These are phyloP conservation scores for Podospora pseudopauciseta DNA, from an alignment of 495 filamentous ascomycete species.

Conservation along the genomic window DNA sequence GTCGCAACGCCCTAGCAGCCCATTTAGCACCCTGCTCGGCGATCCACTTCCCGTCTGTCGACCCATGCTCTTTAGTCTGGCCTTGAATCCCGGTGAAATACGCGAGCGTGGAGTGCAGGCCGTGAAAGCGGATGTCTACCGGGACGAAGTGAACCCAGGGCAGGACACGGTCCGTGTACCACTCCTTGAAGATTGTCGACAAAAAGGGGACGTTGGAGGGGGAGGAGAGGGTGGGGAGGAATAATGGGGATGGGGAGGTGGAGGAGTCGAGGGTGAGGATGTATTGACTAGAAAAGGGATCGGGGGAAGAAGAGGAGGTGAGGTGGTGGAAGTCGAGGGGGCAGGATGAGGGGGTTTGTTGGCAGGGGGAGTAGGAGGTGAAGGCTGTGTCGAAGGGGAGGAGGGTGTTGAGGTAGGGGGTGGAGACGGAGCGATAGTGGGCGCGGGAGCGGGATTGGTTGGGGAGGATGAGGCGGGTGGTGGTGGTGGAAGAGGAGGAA, in stretches of 20 bases:
- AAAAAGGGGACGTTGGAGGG: slow-evolving; percentile 59
- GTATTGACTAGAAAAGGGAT: slow-evolving; percentile 44
- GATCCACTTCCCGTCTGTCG: slow-evolving; percentile 52
- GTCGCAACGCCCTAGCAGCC: slow-evolving; percentile 61
- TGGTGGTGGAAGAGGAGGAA: slow-evolving; percentile 18
- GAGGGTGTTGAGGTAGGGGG: slow-evolving; percentile 33
- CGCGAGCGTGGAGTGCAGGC: slow-evolving; percentile 59
- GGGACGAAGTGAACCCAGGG: slow-evolving; percentile 80
- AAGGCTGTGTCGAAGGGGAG: slow-evolving; percentile 45
- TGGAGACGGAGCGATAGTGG: slow-evolving; percentile 33
- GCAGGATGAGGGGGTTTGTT: background rate
- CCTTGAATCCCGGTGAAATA: slow-evolving; percentile 52
- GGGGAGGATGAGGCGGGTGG: slow-evolving; percentile 40
- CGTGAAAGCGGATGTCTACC: slow-evolving; percentile 64
- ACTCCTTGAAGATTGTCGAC: slow-evolving; percentile 64
- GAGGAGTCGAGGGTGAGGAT: slow-evolving; percentile 63
- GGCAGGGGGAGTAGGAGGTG: slow-evolving; percentile 49
- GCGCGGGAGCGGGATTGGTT: slow-evolving; percentile 19
- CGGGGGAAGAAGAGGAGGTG: background rate
- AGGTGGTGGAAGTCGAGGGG: background rate
- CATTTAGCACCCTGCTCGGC: slow-evolving; percentile 64
- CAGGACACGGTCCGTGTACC: slow-evolving; percentile 67
- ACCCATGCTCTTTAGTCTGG: slow-evolving; percentile 42
- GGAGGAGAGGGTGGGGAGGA: slow-evolving; percentile 62
- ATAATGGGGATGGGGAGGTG: slow-evolving; percentile 59